Evolutionary conservation across 345 rosid species (phyloP).

Genomic region (Pistacia atlantica): DNA sequence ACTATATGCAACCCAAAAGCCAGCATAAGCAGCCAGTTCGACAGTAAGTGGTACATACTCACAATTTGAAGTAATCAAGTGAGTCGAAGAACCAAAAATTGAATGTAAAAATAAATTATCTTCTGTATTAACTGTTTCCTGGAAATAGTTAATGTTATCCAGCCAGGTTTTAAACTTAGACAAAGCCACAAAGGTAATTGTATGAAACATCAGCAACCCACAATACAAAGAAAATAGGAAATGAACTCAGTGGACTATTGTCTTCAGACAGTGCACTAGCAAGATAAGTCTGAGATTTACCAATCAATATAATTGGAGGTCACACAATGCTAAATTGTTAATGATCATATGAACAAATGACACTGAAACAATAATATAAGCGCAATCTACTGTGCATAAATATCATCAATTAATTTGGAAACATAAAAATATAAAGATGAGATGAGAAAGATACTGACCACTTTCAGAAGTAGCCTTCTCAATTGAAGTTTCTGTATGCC

Average conservation of each 20-base stretch:
- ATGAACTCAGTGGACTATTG: neutral
- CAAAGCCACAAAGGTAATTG: neutral
- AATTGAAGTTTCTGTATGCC: constrained; percentile 84
- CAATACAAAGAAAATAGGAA: neutral
- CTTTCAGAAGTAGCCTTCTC: constrained; percentile 80
- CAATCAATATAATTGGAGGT: neutral
- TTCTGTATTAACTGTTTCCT: neutral
- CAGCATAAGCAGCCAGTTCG: neutral
- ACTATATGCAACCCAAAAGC: neutral
- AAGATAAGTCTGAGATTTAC: neutral
- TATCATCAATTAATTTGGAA: constrained; percentile 1
- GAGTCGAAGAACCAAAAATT: neutral
- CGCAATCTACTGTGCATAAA: neutral
- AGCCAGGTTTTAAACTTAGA: too few relatives aligned
- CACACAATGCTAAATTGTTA: neutral
- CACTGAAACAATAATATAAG: neutral
- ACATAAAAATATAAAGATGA: neutral
- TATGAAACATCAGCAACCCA: constrained; percentile 3
- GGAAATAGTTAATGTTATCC: too few relatives aligned
- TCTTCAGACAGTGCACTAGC: neutral
- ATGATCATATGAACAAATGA: neutral
- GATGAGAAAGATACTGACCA: constrained; percentile 43
- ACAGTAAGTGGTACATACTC: neutral
- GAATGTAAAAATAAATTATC: neutral
- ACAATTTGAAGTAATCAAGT: neutral